Evolutionary conservation across 1,284 basidiomycete genomes (phyloP).

Genomic region (Fomes fomentarius): DNA sequence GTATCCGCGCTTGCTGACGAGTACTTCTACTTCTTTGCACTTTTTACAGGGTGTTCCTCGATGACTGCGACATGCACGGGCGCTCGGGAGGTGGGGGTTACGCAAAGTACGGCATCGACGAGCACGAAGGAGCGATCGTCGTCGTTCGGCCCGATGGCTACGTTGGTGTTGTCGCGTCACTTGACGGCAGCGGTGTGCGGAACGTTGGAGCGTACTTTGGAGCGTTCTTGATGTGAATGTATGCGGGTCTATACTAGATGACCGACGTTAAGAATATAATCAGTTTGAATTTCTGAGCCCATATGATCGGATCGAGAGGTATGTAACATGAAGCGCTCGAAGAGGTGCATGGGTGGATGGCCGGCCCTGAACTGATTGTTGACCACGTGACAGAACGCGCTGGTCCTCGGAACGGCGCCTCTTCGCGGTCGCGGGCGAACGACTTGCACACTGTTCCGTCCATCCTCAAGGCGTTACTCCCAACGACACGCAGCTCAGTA

Average conservation of each 20-base stretch:
- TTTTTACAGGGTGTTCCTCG: conserved; percentile 32
- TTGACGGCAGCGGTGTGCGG: conserved; percentile 48
- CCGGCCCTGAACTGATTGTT: not conserved
- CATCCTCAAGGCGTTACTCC: not conserved
- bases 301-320: too few relatives aligned
- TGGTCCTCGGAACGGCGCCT: conserved; percentile 13
- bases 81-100: conserved; percentile 45
- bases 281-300: too few relatives aligned
- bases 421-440: not conserved
- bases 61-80: conserved; percentile 39
- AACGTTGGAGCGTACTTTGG: conserved; percentile 49
- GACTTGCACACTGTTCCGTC: not conserved
- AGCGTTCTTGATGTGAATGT: conserved; percentile 40
- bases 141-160: conserved; percentile 79
- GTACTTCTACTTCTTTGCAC: conserved; percentile 1
- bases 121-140: conserved; percentile 58
- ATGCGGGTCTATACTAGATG: too few relatives aligned
- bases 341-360: too few relatives aligned
- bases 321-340: too few relatives aligned
- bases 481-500: too few relatives aligned
- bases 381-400: conserved; percentile 1
- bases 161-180: conserved; percentile 58
- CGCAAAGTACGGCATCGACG: conserved; percentile 53
- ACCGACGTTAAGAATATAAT: too few relatives aligned
- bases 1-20: not conserved